These are phyloP conservation scores for Pythium sukuiense DNA, from an alignment of 352 stramenopile genomes.

Conservation along the genomic window DNA sequence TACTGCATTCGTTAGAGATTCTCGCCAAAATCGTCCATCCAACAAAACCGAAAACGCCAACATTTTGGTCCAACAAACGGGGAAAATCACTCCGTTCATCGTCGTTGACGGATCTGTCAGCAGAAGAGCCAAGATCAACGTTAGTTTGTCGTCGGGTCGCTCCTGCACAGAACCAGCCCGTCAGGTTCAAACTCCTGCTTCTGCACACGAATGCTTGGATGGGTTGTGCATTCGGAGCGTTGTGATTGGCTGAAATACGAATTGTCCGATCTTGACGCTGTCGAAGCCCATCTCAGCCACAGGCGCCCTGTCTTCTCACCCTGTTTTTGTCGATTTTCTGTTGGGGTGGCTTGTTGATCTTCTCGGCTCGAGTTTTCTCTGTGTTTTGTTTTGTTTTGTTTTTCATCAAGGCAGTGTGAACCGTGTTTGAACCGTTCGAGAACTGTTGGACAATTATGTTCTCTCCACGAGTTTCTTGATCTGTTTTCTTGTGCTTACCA, in stretches of 20 bases:
- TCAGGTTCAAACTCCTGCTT: conserved; percentile 3
- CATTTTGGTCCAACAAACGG: too few relatives aligned
- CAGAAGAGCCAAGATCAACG: conserved; percentile 15
- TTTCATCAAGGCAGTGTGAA: too few relatives aligned
- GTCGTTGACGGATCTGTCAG: background rate
- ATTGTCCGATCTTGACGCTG: background rate
- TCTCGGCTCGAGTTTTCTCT: background rate
- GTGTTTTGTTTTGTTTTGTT: too few relatives aligned
- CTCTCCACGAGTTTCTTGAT: background rate
- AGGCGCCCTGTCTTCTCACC: conserved; percentile 3
- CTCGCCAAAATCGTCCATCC: too few relatives aligned
- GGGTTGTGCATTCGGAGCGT: background rate
- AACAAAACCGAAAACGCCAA: too few relatives aligned
- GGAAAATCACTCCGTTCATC: too few relatives aligned
- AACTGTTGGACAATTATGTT: background rate
- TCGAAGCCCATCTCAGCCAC: too few relatives aligned
- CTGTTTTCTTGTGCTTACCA: background rate
- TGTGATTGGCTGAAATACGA: conserved; percentile 12
- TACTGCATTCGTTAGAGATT: too few relatives aligned
- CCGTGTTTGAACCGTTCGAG: too few relatives aligned
- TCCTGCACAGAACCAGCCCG: conserved; percentile 9
- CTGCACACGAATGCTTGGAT: conserved; percentile 22
- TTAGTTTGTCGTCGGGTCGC: conserved; percentile 11
- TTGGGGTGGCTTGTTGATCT: background rate
- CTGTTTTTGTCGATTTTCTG: conserved; percentile 12